Evolutionary conservation across 140 eudicot genomes (phyloP).

Genomic region (Senecio squalidus): DNA sequence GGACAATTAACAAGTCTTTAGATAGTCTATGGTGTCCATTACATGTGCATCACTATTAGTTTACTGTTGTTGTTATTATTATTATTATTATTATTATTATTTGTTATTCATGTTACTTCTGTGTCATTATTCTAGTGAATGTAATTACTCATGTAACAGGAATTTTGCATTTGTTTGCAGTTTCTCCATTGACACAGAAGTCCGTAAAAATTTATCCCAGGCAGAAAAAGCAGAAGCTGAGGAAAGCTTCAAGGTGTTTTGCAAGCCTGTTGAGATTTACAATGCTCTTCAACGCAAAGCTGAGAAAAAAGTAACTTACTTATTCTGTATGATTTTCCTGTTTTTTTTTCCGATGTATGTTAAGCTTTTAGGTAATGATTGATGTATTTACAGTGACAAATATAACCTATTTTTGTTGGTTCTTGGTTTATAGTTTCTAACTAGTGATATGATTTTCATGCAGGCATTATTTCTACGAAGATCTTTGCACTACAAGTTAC

Average conservation of each 20-base stretch:
- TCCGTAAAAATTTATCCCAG: conserved; percentile 59
- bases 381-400: background rate
- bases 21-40: background rate
- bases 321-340: background rate
- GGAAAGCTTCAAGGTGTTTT: conserved; percentile 68
- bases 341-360: background rate
- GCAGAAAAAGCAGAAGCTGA: conserved; percentile 89
- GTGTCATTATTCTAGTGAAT: background rate
- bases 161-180: conserved; percentile 51
- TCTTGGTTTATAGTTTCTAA: conserved; percentile 15
- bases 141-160: conserved; percentile 26
- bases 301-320: conserved; percentile 40
- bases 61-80: too few species aligned
- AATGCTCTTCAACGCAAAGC: conserved; percentile 85
- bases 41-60: conserved; percentile 2
- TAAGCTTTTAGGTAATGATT: conserved; percentile 12
- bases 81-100: background rate
- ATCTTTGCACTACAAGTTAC: conserved; percentile 72
- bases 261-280: conserved; percentile 93
- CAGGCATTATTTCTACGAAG: conserved; percentile 87
- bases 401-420: background rate
- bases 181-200: conserved; percentile 59
- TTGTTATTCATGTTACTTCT: background rate
- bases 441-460: conserved; percentile 25
- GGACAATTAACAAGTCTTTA: background rate